phyloP scores from a whole-genome alignment of 805 yeast genomes.

The Saccharomycopsis malanga region DNA sequence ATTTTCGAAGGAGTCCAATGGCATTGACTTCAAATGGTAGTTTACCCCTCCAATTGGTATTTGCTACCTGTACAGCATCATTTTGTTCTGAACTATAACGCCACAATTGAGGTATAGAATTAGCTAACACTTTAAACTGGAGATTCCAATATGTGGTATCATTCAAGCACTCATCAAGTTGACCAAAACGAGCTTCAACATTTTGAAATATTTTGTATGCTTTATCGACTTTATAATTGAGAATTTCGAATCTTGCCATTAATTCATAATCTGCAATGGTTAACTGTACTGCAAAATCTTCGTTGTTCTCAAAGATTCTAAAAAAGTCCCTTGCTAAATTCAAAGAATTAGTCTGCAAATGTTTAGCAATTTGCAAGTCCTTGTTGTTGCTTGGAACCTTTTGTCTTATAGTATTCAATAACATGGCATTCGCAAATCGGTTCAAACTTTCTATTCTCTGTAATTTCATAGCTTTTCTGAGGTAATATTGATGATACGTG shows the following conservation, averaged over 20 bases:
- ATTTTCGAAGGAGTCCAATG: constrained; percentile 22
- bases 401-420: neutral
- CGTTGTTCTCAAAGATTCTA: neutral
- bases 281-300: neutral
- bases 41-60: constrained; percentile 10
- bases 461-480: neutral
- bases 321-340: constrained; percentile 11
- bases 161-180: neutral
- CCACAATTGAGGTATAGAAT: constrained; percentile 17
- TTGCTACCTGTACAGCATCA: neutral
- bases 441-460: neutral
- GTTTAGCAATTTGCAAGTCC: neutral
- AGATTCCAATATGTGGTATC: constrained; percentile 17
- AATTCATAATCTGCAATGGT: constrained; percentile 9
- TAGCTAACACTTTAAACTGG: constrained; percentile 9
- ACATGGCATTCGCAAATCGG: neutral
- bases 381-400: neutral
- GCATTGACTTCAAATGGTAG: constrained; percentile 14
- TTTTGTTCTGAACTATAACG: constrained; percentile 1
- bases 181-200: neutral
- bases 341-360: neutral
- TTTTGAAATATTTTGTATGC: neutral
- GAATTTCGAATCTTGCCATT: constrained; percentile 2
- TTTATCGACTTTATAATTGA: constrained; percentile 6
- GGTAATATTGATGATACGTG: neutral